phyloP scores from a whole-genome alignment of 73 alveolate species.

The Paramecium sonneborni region DNA sequence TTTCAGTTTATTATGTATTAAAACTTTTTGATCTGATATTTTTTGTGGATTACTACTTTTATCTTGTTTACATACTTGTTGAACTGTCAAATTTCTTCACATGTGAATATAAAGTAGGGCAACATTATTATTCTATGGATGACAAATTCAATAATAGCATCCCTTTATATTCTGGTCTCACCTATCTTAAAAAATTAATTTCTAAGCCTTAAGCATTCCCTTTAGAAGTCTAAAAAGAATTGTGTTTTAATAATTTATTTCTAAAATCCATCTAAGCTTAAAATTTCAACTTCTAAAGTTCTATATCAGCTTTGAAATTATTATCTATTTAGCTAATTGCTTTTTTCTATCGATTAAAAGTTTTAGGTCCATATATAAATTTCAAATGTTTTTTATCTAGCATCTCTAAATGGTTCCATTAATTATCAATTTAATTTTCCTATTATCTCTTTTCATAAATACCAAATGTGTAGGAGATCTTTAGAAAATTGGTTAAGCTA shows the following conservation, averaged over 20 bases:
- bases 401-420: background rate
- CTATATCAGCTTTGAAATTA: background rate
- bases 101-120: background rate
- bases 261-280: background rate
- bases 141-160: background rate
- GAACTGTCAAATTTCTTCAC: background rate
- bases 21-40: background rate
- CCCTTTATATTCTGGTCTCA: background rate
- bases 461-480: slow-evolving; percentile 3
- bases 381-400: background rate
- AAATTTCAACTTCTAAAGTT: background rate
- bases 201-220: background rate
- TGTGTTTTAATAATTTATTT: background rate
- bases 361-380: background rate
- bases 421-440: background rate
- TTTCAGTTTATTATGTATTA: background rate
- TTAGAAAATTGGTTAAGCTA: background rate
- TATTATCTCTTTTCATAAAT: background rate
- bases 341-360: background rate
- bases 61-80: background rate
- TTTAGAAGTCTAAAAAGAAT: background rate
- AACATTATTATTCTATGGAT: background rate
- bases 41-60: background rate
- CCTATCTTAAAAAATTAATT: background rate
- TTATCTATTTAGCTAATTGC: background rate